Base-by-base conservation (phyloP, 2,329 filamentous ascomycete genomes). In the Didymella keratinophila region DNA sequence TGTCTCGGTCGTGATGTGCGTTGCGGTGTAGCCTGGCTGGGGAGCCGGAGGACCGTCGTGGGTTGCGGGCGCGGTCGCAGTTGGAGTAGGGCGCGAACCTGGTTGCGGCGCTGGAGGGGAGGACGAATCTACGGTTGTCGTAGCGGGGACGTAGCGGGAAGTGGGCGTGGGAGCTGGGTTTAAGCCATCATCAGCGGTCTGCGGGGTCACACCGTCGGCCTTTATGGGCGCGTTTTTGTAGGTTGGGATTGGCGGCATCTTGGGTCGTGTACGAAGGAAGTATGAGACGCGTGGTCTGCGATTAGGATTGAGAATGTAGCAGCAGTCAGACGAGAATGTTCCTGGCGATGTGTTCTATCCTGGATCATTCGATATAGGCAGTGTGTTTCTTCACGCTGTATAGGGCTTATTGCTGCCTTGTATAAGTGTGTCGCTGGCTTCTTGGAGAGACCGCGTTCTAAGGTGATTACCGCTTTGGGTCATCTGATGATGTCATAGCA, bases 141-240 rank as follows among this genome's bases (percentile, higher is more conserved):
- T 74, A 36, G 71, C 70, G 16, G 72, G 69, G 21, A 53, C 51
- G 54, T 65, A 67, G 30, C 71, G 72, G 10, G 60, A 66, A 30
- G 74, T 78, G 55, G 68, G 72, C 28, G 76, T 78, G 44, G 75
- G 77, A 14, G 71, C 70, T 53, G 68, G 65, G 52, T 67, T 65
- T n/a, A 66, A 63, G 6, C 60, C 62, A 49, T 65, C 54, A 30
- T 68, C 63, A 4, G 78, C 63, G 4, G 78, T 79, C 57, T 78
- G 71, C 3, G 77, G 76, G 1, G 76, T 78, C 23, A 72, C 57
- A 32, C 72, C 77, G 41, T 65, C 60, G 56, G 70, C 64, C 69
- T 79, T 80, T 62, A 83, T 82, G 51, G 80, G 81, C 23, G 76
- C 76, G 62, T 82, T 73, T 55, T 78, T 78, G 74, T 82, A 79